Evolutionary conservation across 202 grass and related monocot genomes (phyloP), one percentile per base, ranked within the genome.

Genomic region (Elaeis oleifera): DNA sequence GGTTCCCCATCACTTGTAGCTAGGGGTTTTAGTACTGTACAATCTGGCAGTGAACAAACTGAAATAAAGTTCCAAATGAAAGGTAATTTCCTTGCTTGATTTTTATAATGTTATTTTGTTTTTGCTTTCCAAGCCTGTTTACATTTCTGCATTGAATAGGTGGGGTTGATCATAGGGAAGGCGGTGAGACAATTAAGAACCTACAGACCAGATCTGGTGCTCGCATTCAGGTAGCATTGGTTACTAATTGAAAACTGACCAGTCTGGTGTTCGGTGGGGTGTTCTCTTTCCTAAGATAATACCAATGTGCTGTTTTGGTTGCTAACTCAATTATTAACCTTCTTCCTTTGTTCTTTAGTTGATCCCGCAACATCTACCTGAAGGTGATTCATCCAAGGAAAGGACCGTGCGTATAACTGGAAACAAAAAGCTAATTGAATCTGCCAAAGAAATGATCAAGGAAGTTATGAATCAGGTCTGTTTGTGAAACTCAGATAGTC

Each of bases 121-220:
- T 36, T 21, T 62, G 7, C 4, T 22, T 22, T 25, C 27, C 9
- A 39, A 18, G 1, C 61, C 21, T 44, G 4, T 50, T 23, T 18
- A 21, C 17, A 53, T 62, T 63, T 16, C 23, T 50, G 22, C 39
- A 23, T 64, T 22, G 50, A 16, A 7, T 21, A 73, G 70, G 70
- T 73, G 54, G 70, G 70, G 5, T 39, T 73, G 23, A 54, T 73
- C 25, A 73, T 73, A 62, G 70, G 70, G 23, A 73, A 73, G 29
- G 70, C 26, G 70, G 70, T 18, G 70, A 73, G 50, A 73, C 59
- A n/a, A 73, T 73, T 55, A 73, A 73, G 49, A 73, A 48, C 29
- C 27, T 73, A 16, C 70, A 73, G 18, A 63, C 70, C 16, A 73
- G 59, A 73, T 73, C 70, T 55, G 70, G 70, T 49, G 70, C 70